Base-by-base conservation (phyloP, 371 early-diverging fungal species). In the Apophysomyces elegans region DNA sequence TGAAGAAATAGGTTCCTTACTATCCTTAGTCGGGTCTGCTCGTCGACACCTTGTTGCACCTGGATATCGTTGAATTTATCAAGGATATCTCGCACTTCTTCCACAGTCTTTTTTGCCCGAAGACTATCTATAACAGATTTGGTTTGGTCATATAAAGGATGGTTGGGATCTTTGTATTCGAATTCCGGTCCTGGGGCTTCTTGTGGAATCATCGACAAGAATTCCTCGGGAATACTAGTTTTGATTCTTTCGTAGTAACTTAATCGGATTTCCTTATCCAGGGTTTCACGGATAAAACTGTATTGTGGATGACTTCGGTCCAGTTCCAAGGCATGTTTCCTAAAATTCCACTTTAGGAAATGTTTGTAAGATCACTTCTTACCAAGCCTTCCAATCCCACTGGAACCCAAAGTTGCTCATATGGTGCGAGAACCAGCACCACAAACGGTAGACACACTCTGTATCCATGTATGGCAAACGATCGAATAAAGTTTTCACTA, bases 381-480 rank as follows among this genome's bases (percentile, higher is more conserved):
- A 85, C 97, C 96, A 97, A 63, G 88, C 88, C 32, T 72, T 73
- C 96, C 96, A 97, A 71, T 92, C 90, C 96, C 96, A 97, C 56
- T 86, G 86, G 76, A 89, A 95, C 5, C 88, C 92, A 85, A 96
- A 95, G 80, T 97, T 96, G 76, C 95, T 94, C 68, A 97, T 76
- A 73, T 96, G 95, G 58, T 91, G 90, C 2, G 93, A 87, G 81
- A 97, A 92, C 94, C 93, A 95, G 62, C 87, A 88, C 66, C 88
- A 86, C 46, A 96, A 83, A 38, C 96, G 86, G 70, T 87, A 74
- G 32, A 94, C 78, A 68, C 92, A 91, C 76, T 94, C 96, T n/a
- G 90, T 86, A 74, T 97, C 97, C 87, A 93, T 87, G 13, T 83
- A 82, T 39, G 84, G 82, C 58, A 93, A 67, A 14, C 89, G 78